A percentile compares a stretch with the other conserved stretches of the same genome.
Conservation (phyloP, 805 yeast species). For the Cephaloascus fragrans region DNA sequence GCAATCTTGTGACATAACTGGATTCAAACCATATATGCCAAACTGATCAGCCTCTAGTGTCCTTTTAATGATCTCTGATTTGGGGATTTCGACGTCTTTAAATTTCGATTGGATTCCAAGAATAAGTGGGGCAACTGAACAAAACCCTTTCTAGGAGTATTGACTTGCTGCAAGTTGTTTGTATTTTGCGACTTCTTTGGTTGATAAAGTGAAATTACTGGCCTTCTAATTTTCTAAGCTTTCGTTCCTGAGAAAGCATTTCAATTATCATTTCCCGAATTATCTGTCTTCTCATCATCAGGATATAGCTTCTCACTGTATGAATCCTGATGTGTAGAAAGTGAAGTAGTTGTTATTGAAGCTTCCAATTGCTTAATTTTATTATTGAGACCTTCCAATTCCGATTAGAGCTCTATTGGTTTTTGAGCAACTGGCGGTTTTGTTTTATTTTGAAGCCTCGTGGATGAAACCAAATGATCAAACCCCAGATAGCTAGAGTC, state of each 20-base stretch:
- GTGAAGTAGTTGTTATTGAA: conserved; percentile 16
- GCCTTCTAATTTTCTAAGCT: too few relatives aligned
- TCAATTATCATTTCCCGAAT: too few relatives aligned
- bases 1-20: neutral
- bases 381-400: conserved; percentile 21
- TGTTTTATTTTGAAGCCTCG: neutral
- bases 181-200: neutral
- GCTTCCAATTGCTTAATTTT: conserved; percentile 38
- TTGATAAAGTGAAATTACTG: neutral
- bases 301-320: neutral
- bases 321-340: neutral
- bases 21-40: neutral
- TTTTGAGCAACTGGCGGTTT: neutral
- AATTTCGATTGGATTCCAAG: too few relatives aligned
- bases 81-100: too few relatives aligned
- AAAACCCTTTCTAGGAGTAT: neutral
- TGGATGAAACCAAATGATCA: neutral
- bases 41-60: neutral
- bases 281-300: neutral
- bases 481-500: neutral
- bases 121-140: neutral
- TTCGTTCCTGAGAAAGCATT: too few relatives aligned
- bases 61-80: neutral
- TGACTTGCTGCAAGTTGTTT: neutral
- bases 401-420: too few relatives aligned